These are phyloP conservation scores for Dalbergia oliveri DNA, from an alignment of 306 rosid species.

Conservation along the genomic window DNA sequence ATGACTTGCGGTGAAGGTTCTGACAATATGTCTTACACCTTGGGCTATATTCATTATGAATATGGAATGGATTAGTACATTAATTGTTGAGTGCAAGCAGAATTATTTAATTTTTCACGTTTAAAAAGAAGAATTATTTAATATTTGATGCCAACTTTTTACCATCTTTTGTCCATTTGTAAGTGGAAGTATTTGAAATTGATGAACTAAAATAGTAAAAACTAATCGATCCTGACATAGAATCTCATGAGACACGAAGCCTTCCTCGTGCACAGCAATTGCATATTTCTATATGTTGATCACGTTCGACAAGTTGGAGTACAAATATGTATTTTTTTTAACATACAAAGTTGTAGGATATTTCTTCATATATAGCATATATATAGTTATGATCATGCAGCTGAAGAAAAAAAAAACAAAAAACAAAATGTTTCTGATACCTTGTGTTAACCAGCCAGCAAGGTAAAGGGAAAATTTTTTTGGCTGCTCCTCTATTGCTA, in stretches of 20 bases:
- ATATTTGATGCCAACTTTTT: neutral
- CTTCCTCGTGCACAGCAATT: neutral
- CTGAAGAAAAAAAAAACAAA: too few species aligned
- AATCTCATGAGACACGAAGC: neutral
- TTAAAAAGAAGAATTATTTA: neutral
- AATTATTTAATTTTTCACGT: too few species aligned
- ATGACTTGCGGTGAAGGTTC: neutral
- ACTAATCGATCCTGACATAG: neutral
- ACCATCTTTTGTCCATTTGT: neutral
- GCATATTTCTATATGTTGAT: neutral
- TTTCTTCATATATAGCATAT: neutral
- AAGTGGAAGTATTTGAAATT: neutral
- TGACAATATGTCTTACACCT: neutral
- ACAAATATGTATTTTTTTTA: neutral
- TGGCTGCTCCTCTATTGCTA: too few species aligned
- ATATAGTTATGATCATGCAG: neutral
- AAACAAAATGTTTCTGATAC: too few species aligned
- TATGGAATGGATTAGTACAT: too few species aligned
- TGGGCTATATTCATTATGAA: too few species aligned
- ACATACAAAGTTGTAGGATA: neutral
- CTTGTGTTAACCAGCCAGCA: too few species aligned
- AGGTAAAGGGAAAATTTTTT: too few species aligned
- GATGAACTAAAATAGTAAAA: neutral
- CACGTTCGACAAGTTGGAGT: neutral
- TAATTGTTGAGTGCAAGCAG: neutral